phyloP scores from a whole-genome alignment of 2,329 filamentous ascomycete species.

The Colletotrichum shisoi region DNA sequence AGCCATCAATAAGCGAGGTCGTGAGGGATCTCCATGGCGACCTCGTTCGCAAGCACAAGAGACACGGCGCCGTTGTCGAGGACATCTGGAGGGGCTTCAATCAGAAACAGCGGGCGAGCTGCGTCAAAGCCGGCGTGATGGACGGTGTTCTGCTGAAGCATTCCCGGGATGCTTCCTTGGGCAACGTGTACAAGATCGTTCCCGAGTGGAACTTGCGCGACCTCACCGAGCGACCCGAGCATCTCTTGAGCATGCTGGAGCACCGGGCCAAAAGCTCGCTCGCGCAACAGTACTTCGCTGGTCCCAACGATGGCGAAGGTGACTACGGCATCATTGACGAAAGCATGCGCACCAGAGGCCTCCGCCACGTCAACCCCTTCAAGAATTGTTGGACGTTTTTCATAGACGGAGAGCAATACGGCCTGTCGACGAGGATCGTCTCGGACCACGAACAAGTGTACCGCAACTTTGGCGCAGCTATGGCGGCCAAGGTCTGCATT shows the following conservation, averaged over 20 bases:
- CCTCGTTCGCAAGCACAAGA: constrained; percentile 51
- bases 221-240: constrained; percentile 49
- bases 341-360: constrained; percentile 48
- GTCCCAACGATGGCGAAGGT: constrained; percentile 46
- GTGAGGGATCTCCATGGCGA: constrained; percentile 49
- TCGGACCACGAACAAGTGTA: constrained; percentile 40
- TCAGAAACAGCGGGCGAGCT: constrained; percentile 47
- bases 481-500: constrained; percentile 42
- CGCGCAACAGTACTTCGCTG: constrained; percentile 48
- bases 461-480: constrained; percentile 41
- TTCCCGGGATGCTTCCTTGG: constrained; percentile 48
- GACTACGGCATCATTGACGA: constrained; percentile 49
- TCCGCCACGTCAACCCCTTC: constrained; percentile 45
- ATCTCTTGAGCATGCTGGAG: constrained; percentile 50
- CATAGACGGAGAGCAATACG: constrained; percentile 48
- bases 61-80: constrained; percentile 49
- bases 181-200: constrained; percentile 50
- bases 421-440: constrained; percentile 43
- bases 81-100: constrained; percentile 52
- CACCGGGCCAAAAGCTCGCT: constrained; percentile 50
- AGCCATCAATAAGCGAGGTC: constrained; percentile 4
- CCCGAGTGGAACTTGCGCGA: constrained; percentile 57
- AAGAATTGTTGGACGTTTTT: constrained; percentile 51
- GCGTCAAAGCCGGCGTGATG: constrained; percentile 47
- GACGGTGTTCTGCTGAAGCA: constrained; percentile 50